These are phyloP conservation scores for Linnemannia hyalina DNA, from an alignment of 192 early-diverging fungal genomes.

Conservation along the genomic window DNA sequence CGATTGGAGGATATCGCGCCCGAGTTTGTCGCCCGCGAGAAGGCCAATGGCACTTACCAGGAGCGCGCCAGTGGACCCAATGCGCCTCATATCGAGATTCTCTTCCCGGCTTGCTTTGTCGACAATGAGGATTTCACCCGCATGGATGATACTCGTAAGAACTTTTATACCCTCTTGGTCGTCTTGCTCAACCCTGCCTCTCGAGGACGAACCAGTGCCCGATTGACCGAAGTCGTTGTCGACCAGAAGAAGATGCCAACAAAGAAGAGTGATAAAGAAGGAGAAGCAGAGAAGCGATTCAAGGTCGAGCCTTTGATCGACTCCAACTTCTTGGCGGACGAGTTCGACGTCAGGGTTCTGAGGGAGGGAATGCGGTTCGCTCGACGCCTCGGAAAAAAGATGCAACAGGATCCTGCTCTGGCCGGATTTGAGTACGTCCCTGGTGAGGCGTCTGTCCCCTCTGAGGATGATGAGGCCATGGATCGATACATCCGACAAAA, in stretches of 20 bases:
- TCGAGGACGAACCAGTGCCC: background rate
- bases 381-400: conserved; percentile 10
- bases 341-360: conserved; percentile 23
- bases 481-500: conserved; percentile 11
- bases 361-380: conserved; percentile 13
- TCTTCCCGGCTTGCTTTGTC: conserved; percentile 11
- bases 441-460: conserved; percentile 2
- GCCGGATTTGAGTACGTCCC: conserved; percentile 17
- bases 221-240: background rate
- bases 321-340: conserved; percentile 22
- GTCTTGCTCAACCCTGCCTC: conserved; percentile 28
- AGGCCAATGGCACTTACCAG: conserved; percentile 22
- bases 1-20: conserved; percentile 29
- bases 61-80: conserved; percentile 28
- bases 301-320: conserved; percentile 4
- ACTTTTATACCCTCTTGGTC: conserved; percentile 15
- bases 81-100: conserved; percentile 34
- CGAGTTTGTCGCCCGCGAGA: conserved; percentile 35
- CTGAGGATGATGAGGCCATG: conserved; percentile 19
- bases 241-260: background rate
- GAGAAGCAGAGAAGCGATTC: background rate
- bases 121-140: background rate
- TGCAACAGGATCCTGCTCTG: conserved; percentile 18
- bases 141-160: background rate
- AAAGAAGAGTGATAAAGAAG: background rate